A percentile compares a stretch with the other conserved stretches of the same genome.
These are phyloP conservation scores for Pyrenula aspistea DNA, from an alignment of 495 filamentous ascomycete species.

Conservation along the genomic window DNA sequence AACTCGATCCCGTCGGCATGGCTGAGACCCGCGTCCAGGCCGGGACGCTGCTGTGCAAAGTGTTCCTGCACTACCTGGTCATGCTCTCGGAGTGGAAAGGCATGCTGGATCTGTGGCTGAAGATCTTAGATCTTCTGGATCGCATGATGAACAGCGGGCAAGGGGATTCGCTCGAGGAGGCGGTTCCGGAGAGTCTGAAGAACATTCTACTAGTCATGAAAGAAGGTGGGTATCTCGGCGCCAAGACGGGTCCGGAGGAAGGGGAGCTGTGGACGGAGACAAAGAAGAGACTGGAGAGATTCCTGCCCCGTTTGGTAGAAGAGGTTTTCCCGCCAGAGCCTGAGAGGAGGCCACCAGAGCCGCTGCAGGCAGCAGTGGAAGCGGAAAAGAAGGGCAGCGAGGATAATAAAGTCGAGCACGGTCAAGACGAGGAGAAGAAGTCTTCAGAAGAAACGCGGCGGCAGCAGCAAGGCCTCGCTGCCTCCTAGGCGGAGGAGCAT, in stretches of 20 bases:
- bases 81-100: conserved; percentile 73
- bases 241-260: conserved; percentile 14
- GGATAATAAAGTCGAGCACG: too few species aligned
- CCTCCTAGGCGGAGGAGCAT: too few species aligned
- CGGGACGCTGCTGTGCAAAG: conserved; percentile 82
- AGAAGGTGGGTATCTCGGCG: conserved; percentile 65
- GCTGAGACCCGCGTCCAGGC: conserved; percentile 88
- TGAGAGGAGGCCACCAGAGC: too few species aligned
- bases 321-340: neutral
- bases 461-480: too few species aligned
- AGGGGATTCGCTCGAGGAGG: conserved; percentile 83
- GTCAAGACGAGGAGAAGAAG: too few species aligned
- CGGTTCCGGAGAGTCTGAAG: conserved; percentile 89
- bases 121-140: conserved; percentile 90
- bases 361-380: too few species aligned
- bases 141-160: conserved; percentile 94
- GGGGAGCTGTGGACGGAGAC: conserved; percentile 51
- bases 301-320: conserved; percentile 62
- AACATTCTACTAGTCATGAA: conserved; percentile 96
- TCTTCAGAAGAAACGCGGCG: too few species aligned
- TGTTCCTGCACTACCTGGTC: conserved; percentile 89
- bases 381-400: too few species aligned
- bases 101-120: conserved; percentile 89
- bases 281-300: conserved; percentile 80
- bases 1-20: conserved; percentile 87